These are phyloP conservation scores for Vitis hybrid DNA, from an alignment of 177 flowering plant species.

Conservation along the genomic window DNA sequence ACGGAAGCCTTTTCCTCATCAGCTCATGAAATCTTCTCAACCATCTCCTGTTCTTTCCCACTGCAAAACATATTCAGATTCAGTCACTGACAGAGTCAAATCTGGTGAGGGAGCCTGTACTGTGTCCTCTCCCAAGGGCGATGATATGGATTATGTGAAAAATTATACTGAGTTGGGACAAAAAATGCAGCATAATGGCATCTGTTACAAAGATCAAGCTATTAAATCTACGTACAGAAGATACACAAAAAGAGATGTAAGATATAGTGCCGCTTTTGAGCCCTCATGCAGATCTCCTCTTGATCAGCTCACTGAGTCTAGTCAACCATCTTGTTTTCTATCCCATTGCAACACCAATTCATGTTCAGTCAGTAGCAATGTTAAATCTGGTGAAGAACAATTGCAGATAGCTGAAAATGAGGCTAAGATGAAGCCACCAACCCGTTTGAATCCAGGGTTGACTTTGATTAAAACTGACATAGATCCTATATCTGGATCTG, in stretches of 20 bases:
- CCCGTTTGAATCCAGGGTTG: slow-evolving; percentile 22
- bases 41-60: slow-evolving; percentile 15
- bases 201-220: slow-evolving; percentile 8
- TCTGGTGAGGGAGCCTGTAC: slow-evolving; percentile 3
- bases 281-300: slow-evolving; percentile 9
- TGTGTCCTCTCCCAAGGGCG: slow-evolving; percentile 1
- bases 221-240: slow-evolving; percentile 11
- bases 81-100: slow-evolving; percentile 9
- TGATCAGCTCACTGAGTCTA: slow-evolving; percentile 11
- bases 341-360: slow-evolving; percentile 8
- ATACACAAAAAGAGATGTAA: slow-evolving; percentile 15
- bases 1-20: slow-evolving; percentile 11
- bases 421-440: slow-evolving; percentile 21
- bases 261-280: slow-evolving; percentile 11
- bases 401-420: slow-evolving; percentile 14
- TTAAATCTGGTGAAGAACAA: slow-evolving; percentile 23
- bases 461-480: slow-evolving; percentile 13
- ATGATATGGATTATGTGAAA: not conserved
- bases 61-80: slow-evolving; percentile 15
- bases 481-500: slow-evolving; percentile 18
- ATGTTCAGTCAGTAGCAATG: not conserved
- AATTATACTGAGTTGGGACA: slow-evolving; percentile 1
- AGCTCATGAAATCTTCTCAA: slow-evolving; percentile 17
- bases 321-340: slow-evolving; percentile 12
- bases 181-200: slow-evolving; percentile 10